Conservation (phyloP, 495 filamentous ascomycete species). For the Stereocaulon alpinum region DNA sequence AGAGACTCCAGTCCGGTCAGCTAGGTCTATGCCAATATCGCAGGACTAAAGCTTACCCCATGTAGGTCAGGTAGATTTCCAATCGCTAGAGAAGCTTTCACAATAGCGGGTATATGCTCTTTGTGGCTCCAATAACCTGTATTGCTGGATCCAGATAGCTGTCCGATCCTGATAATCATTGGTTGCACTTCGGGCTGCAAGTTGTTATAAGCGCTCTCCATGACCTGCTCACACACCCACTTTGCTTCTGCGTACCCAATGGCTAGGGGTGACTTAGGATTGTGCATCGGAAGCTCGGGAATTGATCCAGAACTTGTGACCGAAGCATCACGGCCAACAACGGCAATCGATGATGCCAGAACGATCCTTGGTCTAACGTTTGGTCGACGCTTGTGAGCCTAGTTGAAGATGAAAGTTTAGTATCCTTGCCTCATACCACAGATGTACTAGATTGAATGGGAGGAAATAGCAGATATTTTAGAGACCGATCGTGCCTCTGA, state of each 20-base stretch:
- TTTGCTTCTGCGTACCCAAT: constrained; percentile 30
- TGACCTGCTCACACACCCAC: constrained; percentile 29
- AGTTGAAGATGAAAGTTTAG: neutral
- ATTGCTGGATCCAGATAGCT: constrained; percentile 25
- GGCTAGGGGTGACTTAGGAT: neutral
- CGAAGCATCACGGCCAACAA: constrained; percentile 15
- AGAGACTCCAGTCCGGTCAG: constrained; percentile 4
- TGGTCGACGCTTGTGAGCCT: constrained; percentile 4
- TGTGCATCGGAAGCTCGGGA: constrained; percentile 11
- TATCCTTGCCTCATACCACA: no score
- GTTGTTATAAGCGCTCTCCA: constrained; percentile 16
- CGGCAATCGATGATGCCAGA: constrained; percentile 24
- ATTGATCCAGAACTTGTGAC: neutral
- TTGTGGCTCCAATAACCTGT: constrained; percentile 25
- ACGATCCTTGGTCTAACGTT: constrained; percentile 10
- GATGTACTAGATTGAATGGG: no score
- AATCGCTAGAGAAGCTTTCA: constrained; percentile 28
- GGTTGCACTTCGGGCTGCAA: constrained; percentile 17
- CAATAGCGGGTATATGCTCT: constrained; percentile 33
- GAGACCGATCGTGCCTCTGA: no score
- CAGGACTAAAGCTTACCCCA: constrained; percentile 23
- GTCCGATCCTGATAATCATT: constrained; percentile 24
- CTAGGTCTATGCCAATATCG: constrained; percentile 17
- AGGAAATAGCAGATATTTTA: no score
- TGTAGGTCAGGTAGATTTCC: constrained; percentile 29